phyloP scores from a whole-genome alignment of 805 yeast genomes.

The Saturnispora gosingensis region DNA sequence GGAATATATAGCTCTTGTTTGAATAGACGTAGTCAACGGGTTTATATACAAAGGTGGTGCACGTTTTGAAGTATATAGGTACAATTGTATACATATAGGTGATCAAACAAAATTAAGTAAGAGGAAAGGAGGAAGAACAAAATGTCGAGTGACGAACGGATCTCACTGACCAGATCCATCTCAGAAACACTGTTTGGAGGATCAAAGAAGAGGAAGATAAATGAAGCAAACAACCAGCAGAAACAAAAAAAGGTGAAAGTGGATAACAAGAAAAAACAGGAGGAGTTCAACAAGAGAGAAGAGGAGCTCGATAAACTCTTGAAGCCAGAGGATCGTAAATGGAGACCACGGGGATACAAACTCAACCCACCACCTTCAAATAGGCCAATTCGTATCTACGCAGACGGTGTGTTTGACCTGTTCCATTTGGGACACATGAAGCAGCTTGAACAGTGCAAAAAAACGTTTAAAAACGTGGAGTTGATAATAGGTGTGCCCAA shows the following conservation, averaged over 20 bases:
- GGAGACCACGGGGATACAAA: slow-evolving; percentile 68
- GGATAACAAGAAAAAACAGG: slow-evolving; percentile 18
- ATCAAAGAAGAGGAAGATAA: slow-evolving; percentile 7
- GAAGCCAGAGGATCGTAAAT: slow-evolving; percentile 64
- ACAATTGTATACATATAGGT: not conserved
- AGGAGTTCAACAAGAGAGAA: slow-evolving; percentile 34
- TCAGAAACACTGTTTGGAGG: slow-evolving; percentile 12
- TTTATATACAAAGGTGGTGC: not conserved
- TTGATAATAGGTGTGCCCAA: slow-evolving; percentile 89
- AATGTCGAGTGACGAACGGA: not conserved
- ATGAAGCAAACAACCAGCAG: slow-evolving; percentile 4
- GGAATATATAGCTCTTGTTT: not conserved
- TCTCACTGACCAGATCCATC: slow-evolving; percentile 10
- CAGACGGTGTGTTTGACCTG: slow-evolving; percentile 96
- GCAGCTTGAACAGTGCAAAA: slow-evolving; percentile 94
- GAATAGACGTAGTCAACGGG: not conserved
- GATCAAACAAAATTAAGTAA: not conserved
- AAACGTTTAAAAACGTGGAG: slow-evolving; percentile 74
- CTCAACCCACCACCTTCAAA: slow-evolving; percentile 79
- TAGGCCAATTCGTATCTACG: slow-evolving; percentile 87
- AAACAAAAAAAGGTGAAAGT: slow-evolving; percentile 14
- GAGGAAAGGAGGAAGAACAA: not conserved
- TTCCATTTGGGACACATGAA: slow-evolving; percentile 98
- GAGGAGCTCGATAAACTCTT: slow-evolving; percentile 50
- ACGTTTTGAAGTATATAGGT: not conserved